These are phyloP conservation scores for Raddia guianensis DNA, from an alignment of 176 grass and related monocot species.

Conservation along the genomic window DNA sequence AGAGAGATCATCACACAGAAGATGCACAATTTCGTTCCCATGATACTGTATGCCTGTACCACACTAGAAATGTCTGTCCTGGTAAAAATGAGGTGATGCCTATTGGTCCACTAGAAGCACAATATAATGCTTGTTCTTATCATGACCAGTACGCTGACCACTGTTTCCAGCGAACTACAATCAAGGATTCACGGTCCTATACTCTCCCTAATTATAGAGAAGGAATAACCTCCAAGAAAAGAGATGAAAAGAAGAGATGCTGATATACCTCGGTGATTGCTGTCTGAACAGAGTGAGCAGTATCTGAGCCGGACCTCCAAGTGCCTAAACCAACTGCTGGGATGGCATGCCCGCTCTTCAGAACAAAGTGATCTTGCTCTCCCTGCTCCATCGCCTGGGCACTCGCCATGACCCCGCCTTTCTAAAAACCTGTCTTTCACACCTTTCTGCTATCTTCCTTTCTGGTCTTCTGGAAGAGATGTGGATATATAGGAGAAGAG, in stretches of 20 bases:
- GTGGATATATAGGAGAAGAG: background rate
- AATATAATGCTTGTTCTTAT: background rate
- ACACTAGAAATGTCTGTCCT: background rate
- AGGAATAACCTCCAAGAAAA: background rate
- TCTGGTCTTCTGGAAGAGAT: background rate
- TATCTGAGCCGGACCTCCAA: constrained; percentile 60
- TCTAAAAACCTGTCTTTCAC: background rate
- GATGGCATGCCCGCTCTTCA: constrained; percentile 65
- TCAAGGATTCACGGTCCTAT: background rate
- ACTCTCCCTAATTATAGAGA: background rate
- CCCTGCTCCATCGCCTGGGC: constrained; percentile 45
- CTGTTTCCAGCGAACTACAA: background rate
- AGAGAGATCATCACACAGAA: background rate
- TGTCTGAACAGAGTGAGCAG: constrained; percentile 44
- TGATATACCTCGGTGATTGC: constrained; percentile 62
- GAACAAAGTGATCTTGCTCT: constrained; percentile 46
- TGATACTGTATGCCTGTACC: background rate
- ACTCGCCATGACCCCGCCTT: constrained; percentile 48
- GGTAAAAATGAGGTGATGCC: background rate
- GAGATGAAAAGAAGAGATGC: background rate
- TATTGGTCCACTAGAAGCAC: background rate
- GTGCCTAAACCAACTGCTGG: constrained; percentile 65
- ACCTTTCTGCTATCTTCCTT: background rate
- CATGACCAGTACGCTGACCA: background rate
- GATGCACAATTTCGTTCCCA: background rate